phyloP scores from a whole-genome alignment of 257 asterid species.

The Petrea volubilis region DNA sequence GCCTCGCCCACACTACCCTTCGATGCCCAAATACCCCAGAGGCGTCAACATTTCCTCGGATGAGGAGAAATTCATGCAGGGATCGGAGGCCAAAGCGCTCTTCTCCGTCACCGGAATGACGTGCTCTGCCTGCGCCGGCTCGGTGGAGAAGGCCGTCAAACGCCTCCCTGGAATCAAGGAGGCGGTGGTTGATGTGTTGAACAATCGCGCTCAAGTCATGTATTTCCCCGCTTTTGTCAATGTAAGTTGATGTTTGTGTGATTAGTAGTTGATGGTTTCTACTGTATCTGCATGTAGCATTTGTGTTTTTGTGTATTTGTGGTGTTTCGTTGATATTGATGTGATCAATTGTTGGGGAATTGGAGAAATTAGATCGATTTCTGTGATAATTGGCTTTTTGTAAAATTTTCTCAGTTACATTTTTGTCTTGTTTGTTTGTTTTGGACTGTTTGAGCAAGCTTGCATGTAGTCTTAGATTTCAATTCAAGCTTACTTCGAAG shows the following conservation, averaged over 20 bases:
- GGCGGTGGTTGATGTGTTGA: constrained; percentile 76
- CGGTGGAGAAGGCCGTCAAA: constrained; percentile 84
- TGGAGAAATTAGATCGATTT: neutral
- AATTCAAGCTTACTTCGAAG: neutral
- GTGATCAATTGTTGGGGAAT: neutral
- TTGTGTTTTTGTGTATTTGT: neutral
- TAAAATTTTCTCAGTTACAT: neutral
- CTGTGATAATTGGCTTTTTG: neutral
- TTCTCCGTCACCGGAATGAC: constrained; percentile 77
- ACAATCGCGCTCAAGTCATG: constrained; percentile 66
- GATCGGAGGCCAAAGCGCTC: constrained; percentile 53
- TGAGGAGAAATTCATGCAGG: constrained; percentile 42
- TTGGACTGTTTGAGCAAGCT: neutral
- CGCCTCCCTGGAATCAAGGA: constrained; percentile 83
- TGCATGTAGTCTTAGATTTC: neutral
- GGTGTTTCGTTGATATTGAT: neutral
- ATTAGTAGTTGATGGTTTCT: neutral
- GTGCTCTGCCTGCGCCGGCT: constrained; percentile 89
- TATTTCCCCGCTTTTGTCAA: constrained; percentile 56
- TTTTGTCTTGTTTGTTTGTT: neutral
- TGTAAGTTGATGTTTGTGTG: constrained; percentile 35
- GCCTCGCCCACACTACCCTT: constrained; percentile 52
- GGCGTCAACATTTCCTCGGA: constrained; percentile 27
- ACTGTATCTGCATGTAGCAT: neutral
- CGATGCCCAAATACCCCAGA: constrained; percentile 45